Evolutionary conservation across 108 stramenopile species (phyloP).

Genomic region (Ochromonas danica): DNA sequence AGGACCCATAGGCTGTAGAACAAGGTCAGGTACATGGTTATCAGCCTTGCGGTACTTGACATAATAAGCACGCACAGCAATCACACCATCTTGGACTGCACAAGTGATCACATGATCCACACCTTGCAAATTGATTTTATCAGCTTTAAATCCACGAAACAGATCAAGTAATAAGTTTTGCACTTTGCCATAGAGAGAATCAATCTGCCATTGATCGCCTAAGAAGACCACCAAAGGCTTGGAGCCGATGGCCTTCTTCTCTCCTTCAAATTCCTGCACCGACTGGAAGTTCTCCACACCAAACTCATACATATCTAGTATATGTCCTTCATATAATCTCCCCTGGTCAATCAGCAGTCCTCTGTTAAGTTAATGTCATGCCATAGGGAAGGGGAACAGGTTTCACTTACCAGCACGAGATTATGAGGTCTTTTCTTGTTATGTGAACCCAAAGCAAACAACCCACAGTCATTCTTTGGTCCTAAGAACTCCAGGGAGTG

Average conservation of each 20-base stretch:
- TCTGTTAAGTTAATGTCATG: neutral
- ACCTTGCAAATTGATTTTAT: slow-evolving; percentile 76
- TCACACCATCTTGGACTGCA: slow-evolving; percentile 59
- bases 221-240: slow-evolving; percentile 75
- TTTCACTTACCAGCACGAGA: slow-evolving; percentile 62
- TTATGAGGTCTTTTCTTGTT: slow-evolving; percentile 99
- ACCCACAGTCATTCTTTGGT: slow-evolving; percentile 84
- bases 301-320: slow-evolving; percentile 96
- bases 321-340: slow-evolving; percentile 85
- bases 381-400: neutral
- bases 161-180: slow-evolving; percentile 91
- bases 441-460: slow-evolving; percentile 88
- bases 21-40: slow-evolving; percentile 62
- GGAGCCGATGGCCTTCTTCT: slow-evolving; percentile 51
- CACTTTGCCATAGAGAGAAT: slow-evolving; percentile 60
- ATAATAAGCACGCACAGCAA: slow-evolving; percentile 39
- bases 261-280: slow-evolving; percentile 67
- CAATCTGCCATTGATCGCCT: slow-evolving; percentile 84
- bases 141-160: slow-evolving; percentile 87
- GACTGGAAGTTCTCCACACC: slow-evolving; percentile 78
- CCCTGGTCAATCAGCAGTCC: slow-evolving; percentile 65
- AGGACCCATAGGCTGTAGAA: slow-evolving; percentile 84
- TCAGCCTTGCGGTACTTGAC: slow-evolving; percentile 29
- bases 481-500: slow-evolving; percentile 59
- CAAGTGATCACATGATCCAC: slow-evolving; percentile 91